Conservation (phyloP, 805 yeast genomes). For the Kodamaea sagamina region DNA sequence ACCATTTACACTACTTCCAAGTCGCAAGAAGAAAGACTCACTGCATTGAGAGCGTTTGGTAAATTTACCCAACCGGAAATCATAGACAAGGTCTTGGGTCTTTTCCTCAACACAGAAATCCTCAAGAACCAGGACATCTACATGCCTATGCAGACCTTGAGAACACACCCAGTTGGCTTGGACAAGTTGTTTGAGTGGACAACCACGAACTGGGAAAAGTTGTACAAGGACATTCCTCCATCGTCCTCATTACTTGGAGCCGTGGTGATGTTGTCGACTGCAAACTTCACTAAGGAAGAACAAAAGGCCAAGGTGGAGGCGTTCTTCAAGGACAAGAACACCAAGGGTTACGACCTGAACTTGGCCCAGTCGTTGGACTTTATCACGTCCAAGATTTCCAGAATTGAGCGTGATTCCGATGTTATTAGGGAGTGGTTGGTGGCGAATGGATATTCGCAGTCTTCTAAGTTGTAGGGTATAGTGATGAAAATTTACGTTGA, state of each 20-base stretch:
- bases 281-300: slow-evolving; percentile 59
- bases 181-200: slow-evolving; percentile 75
- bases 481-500: neutral
- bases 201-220: slow-evolving; percentile 67
- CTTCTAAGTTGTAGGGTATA: slow-evolving; percentile 10
- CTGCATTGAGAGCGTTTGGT: slow-evolving; percentile 73
- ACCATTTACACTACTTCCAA: slow-evolving; percentile 61
- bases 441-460: slow-evolving; percentile 30
- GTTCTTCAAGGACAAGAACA: slow-evolving; percentile 55
- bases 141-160: slow-evolving; percentile 75
- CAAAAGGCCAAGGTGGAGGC: slow-evolving; percentile 52
- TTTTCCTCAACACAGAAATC: slow-evolving; percentile 56
- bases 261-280: slow-evolving; percentile 62
- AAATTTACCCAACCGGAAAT: slow-evolving; percentile 53
- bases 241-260: slow-evolving; percentile 77
- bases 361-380: slow-evolving; percentile 67
- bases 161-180: slow-evolving; percentile 63
- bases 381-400: slow-evolving; percentile 54
- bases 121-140: slow-evolving; percentile 71
- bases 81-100: slow-evolving; percentile 55
- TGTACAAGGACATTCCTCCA: slow-evolving; percentile 72
- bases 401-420: slow-evolving; percentile 58
- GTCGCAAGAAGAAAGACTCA: slow-evolving; percentile 64
- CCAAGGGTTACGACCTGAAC: slow-evolving; percentile 65
- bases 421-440: slow-evolving; percentile 52